phyloP scores from a whole-genome alignment of 495 filamentous ascomycete species.

The Penicillium goetzii region DNA sequence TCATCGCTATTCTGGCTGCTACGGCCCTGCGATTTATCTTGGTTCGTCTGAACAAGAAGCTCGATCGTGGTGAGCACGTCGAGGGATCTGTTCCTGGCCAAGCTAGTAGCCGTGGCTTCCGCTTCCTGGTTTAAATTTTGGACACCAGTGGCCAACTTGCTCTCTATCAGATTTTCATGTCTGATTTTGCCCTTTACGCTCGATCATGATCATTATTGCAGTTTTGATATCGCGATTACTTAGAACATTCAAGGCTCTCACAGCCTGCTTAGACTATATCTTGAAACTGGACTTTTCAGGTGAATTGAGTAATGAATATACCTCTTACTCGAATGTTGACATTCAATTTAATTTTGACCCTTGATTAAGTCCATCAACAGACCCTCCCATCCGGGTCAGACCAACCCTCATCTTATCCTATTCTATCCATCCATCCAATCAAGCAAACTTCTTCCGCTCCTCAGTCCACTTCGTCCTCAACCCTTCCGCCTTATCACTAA shows the following conservation, averaged over 20 bases:
- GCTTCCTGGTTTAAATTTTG: constrained; percentile 50
- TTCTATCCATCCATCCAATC: background rate
- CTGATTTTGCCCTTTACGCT: background rate
- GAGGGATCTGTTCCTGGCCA: constrained; percentile 52
- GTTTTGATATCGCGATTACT: background rate
- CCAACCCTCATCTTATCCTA: background rate
- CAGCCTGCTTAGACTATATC: background rate
- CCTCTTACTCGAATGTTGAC: background rate
- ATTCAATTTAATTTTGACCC: background rate
- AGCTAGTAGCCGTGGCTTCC: constrained; percentile 62
- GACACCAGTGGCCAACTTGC: background rate
- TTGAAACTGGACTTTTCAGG: background rate
- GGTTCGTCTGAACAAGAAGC: constrained; percentile 69
- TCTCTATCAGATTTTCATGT: background rate
- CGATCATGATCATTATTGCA: background rate
- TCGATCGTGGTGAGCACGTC: constrained; percentile 58
- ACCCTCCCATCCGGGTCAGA: background rate
- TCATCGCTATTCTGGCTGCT: constrained; percentile 68
- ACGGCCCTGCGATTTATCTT: constrained; percentile 67
- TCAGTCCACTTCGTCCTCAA: constrained; percentile 48
- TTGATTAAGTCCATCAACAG: background rate
- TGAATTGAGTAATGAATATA: background rate
- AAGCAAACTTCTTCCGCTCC: constrained; percentile 38
- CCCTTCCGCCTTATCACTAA: constrained; percentile 34
- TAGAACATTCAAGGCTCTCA: background rate